phyloP scores from a whole-genome alignment of 2,329 filamentous ascomycete genomes.

The Neofusicoccum parvum region DNA sequence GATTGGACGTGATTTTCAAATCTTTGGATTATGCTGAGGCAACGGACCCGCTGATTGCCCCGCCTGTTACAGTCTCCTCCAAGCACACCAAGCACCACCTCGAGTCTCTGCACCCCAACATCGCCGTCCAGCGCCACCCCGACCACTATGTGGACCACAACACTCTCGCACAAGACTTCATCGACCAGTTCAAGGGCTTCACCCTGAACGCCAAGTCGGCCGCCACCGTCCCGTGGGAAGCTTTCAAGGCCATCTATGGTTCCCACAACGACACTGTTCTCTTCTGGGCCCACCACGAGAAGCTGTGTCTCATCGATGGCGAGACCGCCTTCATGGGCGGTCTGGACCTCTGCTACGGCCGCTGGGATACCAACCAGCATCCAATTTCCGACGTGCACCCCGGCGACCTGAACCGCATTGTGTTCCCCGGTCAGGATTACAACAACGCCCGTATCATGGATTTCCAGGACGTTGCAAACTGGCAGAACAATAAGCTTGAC shows the following conservation, averaged over 20 bases:
- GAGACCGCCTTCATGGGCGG: conserved; percentile 86
- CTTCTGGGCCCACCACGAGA: conserved; percentile 94
- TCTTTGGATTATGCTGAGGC: conserved; percentile 49
- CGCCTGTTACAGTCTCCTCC: conserved; percentile 58
- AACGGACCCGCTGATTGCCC: conserved; percentile 47
- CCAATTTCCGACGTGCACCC: conserved; percentile 84
- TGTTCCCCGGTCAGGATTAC: conserved; percentile 91
- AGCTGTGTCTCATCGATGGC: conserved; percentile 82
- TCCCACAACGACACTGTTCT: conserved; percentile 78
- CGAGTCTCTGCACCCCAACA: conserved; percentile 78
- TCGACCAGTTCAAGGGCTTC: conserved; percentile 58
- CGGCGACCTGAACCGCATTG: conserved; percentile 69
- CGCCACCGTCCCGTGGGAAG: conserved; percentile 69
- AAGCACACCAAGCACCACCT: conserved; percentile 79
- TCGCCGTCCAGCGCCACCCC: conserved; percentile 86
- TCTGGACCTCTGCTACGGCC: conserved; percentile 80
- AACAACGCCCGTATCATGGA: conserved; percentile 86
- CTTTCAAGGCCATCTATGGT: conserved; percentile 78
- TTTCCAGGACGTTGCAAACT: conserved; percentile 75
- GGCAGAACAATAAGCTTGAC: conserved; percentile 84
- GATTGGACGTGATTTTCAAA: conserved; percentile 47
- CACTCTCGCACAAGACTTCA: conserved; percentile 62
- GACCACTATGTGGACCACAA: conserved; percentile 79
- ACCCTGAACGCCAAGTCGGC: conserved; percentile 57
- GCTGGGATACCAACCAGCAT: conserved; percentile 88